Base-by-base conservation (phyloP, 2,329 filamentous ascomycete species). In the Beauveria asiatica region DNA sequence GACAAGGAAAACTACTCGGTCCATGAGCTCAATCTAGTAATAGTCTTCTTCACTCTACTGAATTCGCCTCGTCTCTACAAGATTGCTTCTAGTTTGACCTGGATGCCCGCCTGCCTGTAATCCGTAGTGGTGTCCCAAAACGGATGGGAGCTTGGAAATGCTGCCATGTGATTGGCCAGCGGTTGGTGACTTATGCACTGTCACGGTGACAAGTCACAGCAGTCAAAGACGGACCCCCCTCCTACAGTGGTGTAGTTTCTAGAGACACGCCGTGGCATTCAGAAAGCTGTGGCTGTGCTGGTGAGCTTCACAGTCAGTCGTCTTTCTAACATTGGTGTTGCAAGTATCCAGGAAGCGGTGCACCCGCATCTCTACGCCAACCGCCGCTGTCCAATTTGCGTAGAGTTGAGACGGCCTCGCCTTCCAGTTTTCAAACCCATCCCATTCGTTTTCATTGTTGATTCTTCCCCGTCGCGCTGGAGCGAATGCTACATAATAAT, bases 121-220 rank as follows among this genome's bases (percentile, higher is more conserved):
- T n/a, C n/a, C n/a, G 19, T 25, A n/a, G 51, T n/a, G 3, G 7
- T 27, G 21, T 42, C 51, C 37, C 23, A 27, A 54, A 42, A 27
- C 9, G 23, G 51, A 54, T 19, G 7, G 8, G 5, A 42, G 16
- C 3, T 44, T 1, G 21, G 23, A 21, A 54, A 27, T 42, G 11
- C 8, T 13, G 23, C 16, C 21, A 2, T 27, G 16, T 59, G 39
- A 59, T 53, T 59, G 57, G 57, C 42, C 19, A 10, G 11, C 7
- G 3, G n/a, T 33, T 11, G 39, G 16, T 30, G 39, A 46, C 39
- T n/a, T 23, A 53, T 53, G 57, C 50, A 53, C 57, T 5, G 57
- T 59, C 57, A 59, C 8, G 7, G n/a, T 59, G 57, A 59, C 57
- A 10, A 13, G 57, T 45, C 57, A 59, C 39, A 23, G 16, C 1